phyloP scores from a whole-genome alignment of 2,329 filamentous ascomycete genomes.

The Alternaria dauci region DNA sequence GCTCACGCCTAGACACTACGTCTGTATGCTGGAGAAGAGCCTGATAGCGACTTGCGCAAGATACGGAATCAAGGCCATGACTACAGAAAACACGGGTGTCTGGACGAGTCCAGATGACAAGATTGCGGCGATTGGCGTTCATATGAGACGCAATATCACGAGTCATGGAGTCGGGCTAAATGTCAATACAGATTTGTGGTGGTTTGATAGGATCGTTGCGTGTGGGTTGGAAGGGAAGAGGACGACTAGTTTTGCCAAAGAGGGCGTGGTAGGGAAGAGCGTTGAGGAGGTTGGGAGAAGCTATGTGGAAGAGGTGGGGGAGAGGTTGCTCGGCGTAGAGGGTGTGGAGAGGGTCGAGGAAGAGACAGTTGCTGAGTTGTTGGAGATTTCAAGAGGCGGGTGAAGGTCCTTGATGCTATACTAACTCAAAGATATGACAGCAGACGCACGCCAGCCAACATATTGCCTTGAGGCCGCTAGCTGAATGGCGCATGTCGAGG shows the following conservation, averaged over 20 bases:
- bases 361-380: constrained; percentile 22
- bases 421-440: background rate
- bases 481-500: background rate
- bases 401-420: background rate
- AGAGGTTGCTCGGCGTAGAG: constrained; percentile 33
- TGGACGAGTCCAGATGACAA: constrained; percentile 71
- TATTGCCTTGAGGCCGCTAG: background rate
- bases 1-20: constrained; percentile 77
- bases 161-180: constrained; percentile 87
- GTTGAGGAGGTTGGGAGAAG: constrained; percentile 51
- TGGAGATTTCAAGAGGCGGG: background rate
- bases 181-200: constrained; percentile 69
- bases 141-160: constrained; percentile 82
- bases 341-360: constrained; percentile 27
- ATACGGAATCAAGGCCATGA: constrained; percentile 69
- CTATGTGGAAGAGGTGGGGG: constrained; percentile 54
- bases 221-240: constrained; percentile 84
- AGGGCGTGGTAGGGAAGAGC: constrained; percentile 53
- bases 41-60: constrained; percentile 71
- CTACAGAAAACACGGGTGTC: constrained; percentile 81
- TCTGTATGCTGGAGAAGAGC: constrained; percentile 77
- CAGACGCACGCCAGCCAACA: background rate
- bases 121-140: constrained; percentile 91
- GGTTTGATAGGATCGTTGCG: constrained; percentile 80
- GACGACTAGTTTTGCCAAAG: constrained; percentile 75